Base-by-base conservation (phyloP, 371 early-diverging fungal species). In the Rozella allomycis region DNA sequence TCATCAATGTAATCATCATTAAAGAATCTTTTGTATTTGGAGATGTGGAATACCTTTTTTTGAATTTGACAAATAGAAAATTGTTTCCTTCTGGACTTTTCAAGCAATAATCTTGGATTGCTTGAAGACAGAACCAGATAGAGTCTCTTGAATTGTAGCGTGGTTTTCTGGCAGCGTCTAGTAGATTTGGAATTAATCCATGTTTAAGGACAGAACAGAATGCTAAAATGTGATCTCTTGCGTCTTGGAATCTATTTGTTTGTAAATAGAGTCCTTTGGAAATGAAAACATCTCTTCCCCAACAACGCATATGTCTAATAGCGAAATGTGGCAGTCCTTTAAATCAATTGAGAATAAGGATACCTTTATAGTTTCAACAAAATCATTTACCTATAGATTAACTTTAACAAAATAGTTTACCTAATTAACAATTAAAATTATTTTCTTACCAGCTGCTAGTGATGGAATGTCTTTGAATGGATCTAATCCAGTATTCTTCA, bases 261-360 rank as follows among this genome's bases (percentile, higher is more conserved):
- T 69, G 55, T 39, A 91, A 41, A 25, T 84, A 54, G 23, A 84
- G 46, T 2, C 96, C 96, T 5, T 73, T 68, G 9, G 83, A 59
- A 31, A 96, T 83, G 46, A 87, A 87, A 12, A 84, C 74, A 56
- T 96, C 96, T 20, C 96, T 74, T 3, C 96, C 96, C 96, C 96
- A 96, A 40, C 79, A 76, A 21, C 96, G 67, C 87, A 88, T 88
- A 43, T 79, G 77, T n/a, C 64, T 59, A 2, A 64, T 66, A 1
- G 86, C 62, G 37, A 96, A 96, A 38, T 91, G 93, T n/a, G 91
- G 81, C 21, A 96, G 56, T n/a, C n/a, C n/a, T n/a, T n/a, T n/a
- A n/a, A n/a, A n/a, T n/a, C n/a, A n/a, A n/a, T n/a, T n/a, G n/a
- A n/a, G n/a, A n/a, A n/a, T n/a, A n/a, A n/a, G n/a, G n/a, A n/a